Percentiles rank a stretch among this genome's conserved stretches.
Conservation (phyloP, 2,329 filamentous ascomycete genomes). For the Daldinia sp. region DNA sequence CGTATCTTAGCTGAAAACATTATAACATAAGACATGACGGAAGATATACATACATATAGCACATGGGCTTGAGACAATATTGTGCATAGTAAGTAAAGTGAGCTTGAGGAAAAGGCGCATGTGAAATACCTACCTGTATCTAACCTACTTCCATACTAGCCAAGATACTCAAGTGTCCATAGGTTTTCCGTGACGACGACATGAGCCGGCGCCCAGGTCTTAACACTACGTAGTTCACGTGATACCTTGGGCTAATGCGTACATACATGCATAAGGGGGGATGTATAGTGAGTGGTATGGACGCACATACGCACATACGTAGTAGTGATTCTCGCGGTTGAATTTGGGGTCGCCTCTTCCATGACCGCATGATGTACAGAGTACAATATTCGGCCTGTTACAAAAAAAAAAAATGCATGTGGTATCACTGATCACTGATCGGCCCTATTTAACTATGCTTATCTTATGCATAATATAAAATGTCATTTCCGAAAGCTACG, state of each 20-base stretch:
- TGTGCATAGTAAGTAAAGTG: not conserved
- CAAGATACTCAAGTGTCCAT: too few species aligned
- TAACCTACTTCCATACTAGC: too few species aligned
- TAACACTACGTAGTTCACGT: slow-evolving; percentile 12
- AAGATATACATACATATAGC: not conserved
- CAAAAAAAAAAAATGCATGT: slow-evolving; percentile 8
- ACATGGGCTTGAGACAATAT: not conserved
- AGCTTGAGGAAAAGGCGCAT: not conserved
- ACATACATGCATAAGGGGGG: slow-evolving; percentile 17
- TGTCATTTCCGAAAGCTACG: slow-evolving; percentile 44
- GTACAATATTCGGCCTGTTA: slow-evolving; percentile 20
- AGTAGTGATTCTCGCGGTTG: slow-evolving; percentile 27
- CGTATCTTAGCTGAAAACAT: not conserved
- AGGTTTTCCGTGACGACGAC: slow-evolving; percentile 9
- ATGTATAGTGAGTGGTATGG: not conserved
- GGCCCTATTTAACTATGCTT: slow-evolving; percentile 44
- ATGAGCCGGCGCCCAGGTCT: slow-evolving; percentile 9
- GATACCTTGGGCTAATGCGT: slow-evolving; percentile 14
- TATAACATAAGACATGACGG: not conserved
- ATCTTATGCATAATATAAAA: slow-evolving; percentile 40
- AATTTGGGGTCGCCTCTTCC: slow-evolving; percentile 20
- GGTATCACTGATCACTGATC: slow-evolving; percentile 36
- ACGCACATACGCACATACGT: slow-evolving; percentile 3
- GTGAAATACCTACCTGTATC: slow-evolving; percentile 9
- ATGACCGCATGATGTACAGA: slow-evolving; percentile 7